Conservation (phyloP, 805 yeast species). For the Saccharomyces mikatae region DNA sequence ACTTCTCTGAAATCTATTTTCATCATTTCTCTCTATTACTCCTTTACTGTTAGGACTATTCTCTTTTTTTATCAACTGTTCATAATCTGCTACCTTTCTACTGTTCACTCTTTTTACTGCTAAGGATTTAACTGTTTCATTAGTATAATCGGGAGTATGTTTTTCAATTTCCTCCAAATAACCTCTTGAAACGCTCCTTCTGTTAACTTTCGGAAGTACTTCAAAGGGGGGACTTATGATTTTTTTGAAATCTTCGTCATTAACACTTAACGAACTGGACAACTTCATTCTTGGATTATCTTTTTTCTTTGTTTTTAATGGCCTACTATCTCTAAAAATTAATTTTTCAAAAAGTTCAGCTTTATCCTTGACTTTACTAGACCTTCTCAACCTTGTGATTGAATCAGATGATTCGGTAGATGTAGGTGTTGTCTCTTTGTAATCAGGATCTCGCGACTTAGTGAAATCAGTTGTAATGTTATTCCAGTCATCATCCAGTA, state of each 20-base stretch:
- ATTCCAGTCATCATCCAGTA: slow-evolving; percentile 15
- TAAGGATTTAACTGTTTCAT: background rate
- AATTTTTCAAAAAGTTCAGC: slow-evolving; percentile 27
- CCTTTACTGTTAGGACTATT: background rate
- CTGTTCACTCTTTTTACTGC: slow-evolving; percentile 2
- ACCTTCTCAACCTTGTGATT: slow-evolving; percentile 20
- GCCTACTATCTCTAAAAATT: slow-evolving; percentile 8
- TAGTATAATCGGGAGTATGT: slow-evolving; percentile 5
- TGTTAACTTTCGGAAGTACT: background rate
- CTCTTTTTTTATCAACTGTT: background rate
- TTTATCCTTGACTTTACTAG: slow-evolving; percentile 29
- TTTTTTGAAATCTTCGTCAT: background rate
- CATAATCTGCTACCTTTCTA: slow-evolving; percentile 1
- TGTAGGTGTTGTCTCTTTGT: background rate
- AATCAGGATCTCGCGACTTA: slow-evolving; percentile 1
- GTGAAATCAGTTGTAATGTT: background rate
- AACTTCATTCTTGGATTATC: slow-evolving; percentile 2
- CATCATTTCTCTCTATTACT: background rate
- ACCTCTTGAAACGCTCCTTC: slow-evolving; percentile 16
- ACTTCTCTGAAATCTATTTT: slow-evolving; percentile 7
- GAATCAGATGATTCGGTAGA: slow-evolving; percentile 18
- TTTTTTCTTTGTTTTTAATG: slow-evolving; percentile 8
- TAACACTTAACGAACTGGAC: background rate
- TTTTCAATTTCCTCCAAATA: slow-evolving; percentile 17
- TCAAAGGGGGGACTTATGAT: background rate